Evolutionary conservation across 2,329 filamentous ascomycete genomes (phyloP), one percentile per base, ranked within the genome.

Genomic region (Acrocalymma vagum): DNA sequence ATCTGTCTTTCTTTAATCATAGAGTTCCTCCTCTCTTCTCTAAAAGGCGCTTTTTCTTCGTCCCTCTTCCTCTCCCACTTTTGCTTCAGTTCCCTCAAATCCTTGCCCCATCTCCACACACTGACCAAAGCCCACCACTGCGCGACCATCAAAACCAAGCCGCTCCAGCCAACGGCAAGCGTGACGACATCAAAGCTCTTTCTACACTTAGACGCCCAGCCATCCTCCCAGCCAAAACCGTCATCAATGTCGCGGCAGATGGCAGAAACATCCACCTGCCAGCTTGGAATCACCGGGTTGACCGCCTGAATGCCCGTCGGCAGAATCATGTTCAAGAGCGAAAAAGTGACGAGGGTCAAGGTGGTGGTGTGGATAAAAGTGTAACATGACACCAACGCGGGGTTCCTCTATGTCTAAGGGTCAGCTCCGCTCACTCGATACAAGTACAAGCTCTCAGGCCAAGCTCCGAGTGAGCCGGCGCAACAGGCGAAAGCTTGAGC

Each of bases 121-220:
- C 51, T 51, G 29, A 54, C 14, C 26, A 68, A 33, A 11, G 62
- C 58, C 60, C 62, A 63, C 67, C 67, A 71, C 41, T 71, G 67
- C 33, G 58, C 64, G 2, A 49, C 42, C 43, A 67, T 58, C 39
- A 65, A 41, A 4, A 58, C 32, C 28, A 65, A 48, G 0, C 54
- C 58, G 20, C 55, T 34, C 24, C 52, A 57, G 4, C 51, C 59
- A 3, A 57, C 49, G 8, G 49, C 51, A 5, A 53, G 38, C 34
- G 62, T 57, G 25, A 66, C 24, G 2, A 54, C 45, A 15, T 40
- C 39, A 18, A 70, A 57, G 18, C 55, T 53, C 10, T 42, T 48
- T 13, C 51, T 53, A 45, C 67, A 71, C 37, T 59, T 51, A 6
- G 55, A 41, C 24, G 58, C 29, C 63, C 63, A 62, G 9, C 52